Evolutionary conservation across 1,284 basidiomycete species (phyloP).

Genomic region (Ceratobasidium sp.): DNA sequence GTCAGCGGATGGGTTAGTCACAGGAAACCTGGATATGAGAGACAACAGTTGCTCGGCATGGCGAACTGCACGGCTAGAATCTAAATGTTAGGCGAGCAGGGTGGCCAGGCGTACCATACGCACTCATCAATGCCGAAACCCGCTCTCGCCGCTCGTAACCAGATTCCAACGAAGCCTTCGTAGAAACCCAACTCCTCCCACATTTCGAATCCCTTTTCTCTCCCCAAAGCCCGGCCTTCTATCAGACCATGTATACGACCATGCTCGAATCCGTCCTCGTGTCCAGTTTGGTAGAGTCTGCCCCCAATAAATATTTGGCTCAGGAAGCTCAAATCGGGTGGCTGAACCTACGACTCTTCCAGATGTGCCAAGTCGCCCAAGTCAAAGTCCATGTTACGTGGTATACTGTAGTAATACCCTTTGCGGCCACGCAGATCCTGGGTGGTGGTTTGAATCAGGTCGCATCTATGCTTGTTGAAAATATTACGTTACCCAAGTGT

Average conservation of each 20-base stretch:
- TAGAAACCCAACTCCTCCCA: slow-evolving; percentile 98
- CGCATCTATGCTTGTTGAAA: too few relatives aligned
- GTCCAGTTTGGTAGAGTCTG: slow-evolving; percentile 84
- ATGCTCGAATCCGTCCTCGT: slow-evolving; percentile 78
- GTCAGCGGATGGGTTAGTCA: slow-evolving; percentile 65
- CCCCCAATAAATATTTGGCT: not conserved
- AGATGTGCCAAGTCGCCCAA: slow-evolving; percentile 70
- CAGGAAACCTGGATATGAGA: slow-evolving; percentile 78
- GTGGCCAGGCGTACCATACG: slow-evolving; percentile 25
- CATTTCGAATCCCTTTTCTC: slow-evolving; percentile 91
- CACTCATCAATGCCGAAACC: slow-evolving; percentile 39
- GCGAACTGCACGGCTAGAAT: slow-evolving; percentile 62
- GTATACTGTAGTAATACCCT: too few relatives aligned
- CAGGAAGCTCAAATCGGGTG: slow-evolving; percentile 21
- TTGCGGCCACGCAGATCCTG: too few relatives aligned
- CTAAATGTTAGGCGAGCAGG: not conserved
- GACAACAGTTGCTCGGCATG: slow-evolving; percentile 74
- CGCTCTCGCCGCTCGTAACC: slow-evolving; percentile 51
- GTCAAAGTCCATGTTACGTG: slow-evolving; percentile 54
- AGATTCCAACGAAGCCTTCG: slow-evolving; percentile 80
- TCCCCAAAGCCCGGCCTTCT: slow-evolving; percentile 89
- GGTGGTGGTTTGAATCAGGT: too few relatives aligned
- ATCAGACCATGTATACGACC: slow-evolving; percentile 89
- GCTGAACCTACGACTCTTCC: slow-evolving; percentile 66
- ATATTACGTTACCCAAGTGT: too few relatives aligned